Conservation (phyloP, 176 grass and related monocot genomes). For the Neostapfia colusana region DNA sequence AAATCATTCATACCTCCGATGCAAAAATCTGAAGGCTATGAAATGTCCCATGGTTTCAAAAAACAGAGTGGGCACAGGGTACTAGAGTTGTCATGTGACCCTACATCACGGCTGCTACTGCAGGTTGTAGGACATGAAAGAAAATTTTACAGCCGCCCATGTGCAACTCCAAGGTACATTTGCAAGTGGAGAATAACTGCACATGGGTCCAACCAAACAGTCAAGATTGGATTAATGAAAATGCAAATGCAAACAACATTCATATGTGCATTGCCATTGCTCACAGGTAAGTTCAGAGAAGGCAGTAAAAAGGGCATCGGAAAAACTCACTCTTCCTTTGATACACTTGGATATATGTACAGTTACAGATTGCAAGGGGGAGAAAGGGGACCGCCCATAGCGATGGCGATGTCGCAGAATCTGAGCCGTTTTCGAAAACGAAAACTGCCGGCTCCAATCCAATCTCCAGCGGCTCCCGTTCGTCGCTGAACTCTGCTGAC, state of each 20-base stretch:
- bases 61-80: conserved; percentile 30
- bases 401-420: not conserved
- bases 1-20: conserved; percentile 26
- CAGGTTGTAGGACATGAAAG: conserved; percentile 43
- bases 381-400: conserved; percentile 23
- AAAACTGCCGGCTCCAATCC: conserved; percentile 35
- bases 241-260: conserved; percentile 19
- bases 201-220: conserved; percentile 52
- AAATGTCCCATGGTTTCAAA: conserved; percentile 33
- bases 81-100: conserved; percentile 22
- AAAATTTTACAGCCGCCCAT: conserved; percentile 50
- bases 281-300: not conserved
- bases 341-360: conserved; percentile 56
- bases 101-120: conserved; percentile 31
- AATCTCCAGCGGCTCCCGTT: conserved; percentile 34
- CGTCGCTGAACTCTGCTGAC: conserved; percentile 55
- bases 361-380: conserved; percentile 54
- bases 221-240: conserved; percentile 42
- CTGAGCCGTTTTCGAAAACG: conserved; percentile 34
- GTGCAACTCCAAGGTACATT: conserved; percentile 50
- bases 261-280: conserved; percentile 21
- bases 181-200: conserved; percentile 59
- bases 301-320: conserved; percentile 20
- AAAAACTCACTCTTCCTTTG: conserved; percentile 55
- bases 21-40: conserved; percentile 45